Conservation (phyloP, 2,329 filamentous ascomycete genomes). For the Dactylellina cionopaga region DNA sequence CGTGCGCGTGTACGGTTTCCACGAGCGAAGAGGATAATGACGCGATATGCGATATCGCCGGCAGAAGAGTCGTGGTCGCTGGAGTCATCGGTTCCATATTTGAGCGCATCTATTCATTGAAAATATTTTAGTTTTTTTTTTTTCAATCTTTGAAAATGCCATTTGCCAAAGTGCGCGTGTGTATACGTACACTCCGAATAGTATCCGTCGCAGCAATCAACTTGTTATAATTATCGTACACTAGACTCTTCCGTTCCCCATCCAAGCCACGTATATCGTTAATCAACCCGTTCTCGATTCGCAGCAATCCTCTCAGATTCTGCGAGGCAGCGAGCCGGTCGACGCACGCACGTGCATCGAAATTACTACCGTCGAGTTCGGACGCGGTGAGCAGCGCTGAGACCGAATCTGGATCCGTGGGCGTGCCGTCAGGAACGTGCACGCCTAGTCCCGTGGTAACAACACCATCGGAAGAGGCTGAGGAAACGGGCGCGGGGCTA, state of each 20-base stretch:
- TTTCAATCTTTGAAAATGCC: no score
- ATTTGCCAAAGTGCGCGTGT: no score
- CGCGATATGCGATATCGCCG: constrained; percentile 78
- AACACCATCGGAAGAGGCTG: constrained; percentile 58
- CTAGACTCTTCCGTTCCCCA: constrained; percentile 93
- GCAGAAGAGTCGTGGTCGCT: constrained; percentile 76
- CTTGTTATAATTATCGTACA: constrained; percentile 99
- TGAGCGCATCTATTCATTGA: constrained; percentile 71
- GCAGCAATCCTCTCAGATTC: constrained; percentile 74
- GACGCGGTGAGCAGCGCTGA: constrained; percentile 61
- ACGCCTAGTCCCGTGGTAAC: constrained; percentile 33
- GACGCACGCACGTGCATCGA: constrained; percentile 78
- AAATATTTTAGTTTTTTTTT: no score
- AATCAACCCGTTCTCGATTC: constrained; percentile 75
- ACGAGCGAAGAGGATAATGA: constrained; percentile 63
- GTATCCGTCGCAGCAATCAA: constrained; percentile 96
- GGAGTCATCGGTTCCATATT: constrained; percentile 83
- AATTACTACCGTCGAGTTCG: constrained; percentile 78
- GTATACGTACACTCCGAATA: constrained; percentile 77
- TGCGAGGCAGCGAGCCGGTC: constrained; percentile 70
- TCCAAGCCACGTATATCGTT: constrained; percentile 84
- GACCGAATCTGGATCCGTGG: constrained; percentile 68
- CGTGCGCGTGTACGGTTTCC: constrained; percentile 64
- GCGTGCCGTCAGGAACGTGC: constrained; percentile 59
- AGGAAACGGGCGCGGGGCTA: constrained; percentile 58